Percentiles rank a stretch among this genome's conserved stretches.
Evolutionary conservation across 2,329 filamentous ascomycete genomes (phyloP).

Genomic region (Fusarium sp.): DNA sequence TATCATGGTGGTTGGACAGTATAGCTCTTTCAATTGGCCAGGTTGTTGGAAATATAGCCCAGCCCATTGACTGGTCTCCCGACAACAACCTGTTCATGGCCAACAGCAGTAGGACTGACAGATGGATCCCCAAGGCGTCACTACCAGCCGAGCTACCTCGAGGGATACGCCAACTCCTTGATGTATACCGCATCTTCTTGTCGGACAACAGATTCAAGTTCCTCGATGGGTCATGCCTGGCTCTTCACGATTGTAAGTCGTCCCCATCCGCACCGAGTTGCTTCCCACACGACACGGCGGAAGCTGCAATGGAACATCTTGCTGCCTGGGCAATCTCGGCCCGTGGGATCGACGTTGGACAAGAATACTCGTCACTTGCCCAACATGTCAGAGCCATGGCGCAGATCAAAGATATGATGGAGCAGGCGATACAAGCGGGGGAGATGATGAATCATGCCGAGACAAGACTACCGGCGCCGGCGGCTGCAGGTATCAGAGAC

Average conservation of each 20-base stretch:
- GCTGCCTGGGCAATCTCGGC: not conserved
- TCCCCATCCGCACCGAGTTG: too few relatives aligned
- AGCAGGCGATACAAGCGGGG: not conserved
- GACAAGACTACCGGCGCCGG: not conserved
- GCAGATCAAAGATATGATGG: not conserved
- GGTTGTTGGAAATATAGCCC: not conserved
- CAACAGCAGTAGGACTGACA: not conserved
- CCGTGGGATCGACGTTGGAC: not conserved
- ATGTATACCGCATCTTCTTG: not conserved
- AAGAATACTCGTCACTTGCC: not conserved
- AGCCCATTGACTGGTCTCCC: not conserved
- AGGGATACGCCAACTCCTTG: not conserved
- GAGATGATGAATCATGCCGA: not conserved
- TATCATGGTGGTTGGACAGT: not conserved
- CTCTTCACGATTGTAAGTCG: not conserved
- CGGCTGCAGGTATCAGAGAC: not conserved
- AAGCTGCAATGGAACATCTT: not conserved
- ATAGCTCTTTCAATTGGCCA: not conserved
- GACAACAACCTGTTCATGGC: not conserved
- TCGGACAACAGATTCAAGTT: not conserved
- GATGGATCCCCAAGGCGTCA: not conserved
- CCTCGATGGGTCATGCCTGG: not conserved
- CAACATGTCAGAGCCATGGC: not conserved
- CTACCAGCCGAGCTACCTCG: not conserved
- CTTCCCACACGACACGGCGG: not conserved